These are phyloP conservation scores for Candida sphagnicola DNA, from an alignment of 805 yeast genomes.

Conservation along the genomic window DNA sequence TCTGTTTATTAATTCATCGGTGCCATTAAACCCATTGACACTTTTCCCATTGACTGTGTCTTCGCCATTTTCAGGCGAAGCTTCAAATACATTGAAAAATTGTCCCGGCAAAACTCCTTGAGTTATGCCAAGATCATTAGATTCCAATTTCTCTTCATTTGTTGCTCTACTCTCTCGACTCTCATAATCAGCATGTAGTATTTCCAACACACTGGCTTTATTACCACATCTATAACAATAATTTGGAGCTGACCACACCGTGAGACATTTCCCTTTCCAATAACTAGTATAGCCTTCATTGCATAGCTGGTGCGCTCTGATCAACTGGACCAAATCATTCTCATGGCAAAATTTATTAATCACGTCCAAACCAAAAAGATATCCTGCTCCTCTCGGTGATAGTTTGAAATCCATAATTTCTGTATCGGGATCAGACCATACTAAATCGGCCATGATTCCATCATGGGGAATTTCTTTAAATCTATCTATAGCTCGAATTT, in stretches of 20 bases:
- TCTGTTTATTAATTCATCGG: constrained; percentile 11
- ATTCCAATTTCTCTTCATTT: constrained; percentile 5
- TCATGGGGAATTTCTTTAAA: constrained; percentile 97
- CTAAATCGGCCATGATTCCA: constrained; percentile 98
- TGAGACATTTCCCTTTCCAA: constrained; percentile 85
- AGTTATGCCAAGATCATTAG: constrained; percentile 4
- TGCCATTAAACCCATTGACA: constrained; percentile 29
- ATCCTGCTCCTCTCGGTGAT: constrained; percentile 97
- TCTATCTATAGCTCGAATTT: constrained; percentile 83
- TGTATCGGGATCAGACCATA: constrained; percentile 98
- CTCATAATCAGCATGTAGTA: constrained; percentile 48
- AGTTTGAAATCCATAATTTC: constrained; percentile 75
- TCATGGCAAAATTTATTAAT: constrained; percentile 80
- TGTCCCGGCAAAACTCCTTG: constrained; percentile 46
- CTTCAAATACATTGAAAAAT: constrained; percentile 91
- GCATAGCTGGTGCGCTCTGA: constrained; percentile 94
- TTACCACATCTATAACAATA: constrained; percentile 97
- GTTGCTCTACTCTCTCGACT: constrained; percentile 10
- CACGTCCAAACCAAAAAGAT: constrained; percentile 88
- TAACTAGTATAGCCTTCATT: constrained; percentile 93
- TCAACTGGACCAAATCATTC: constrained; percentile 74
- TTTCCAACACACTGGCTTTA: constrained; percentile 93
- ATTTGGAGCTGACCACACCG: constrained; percentile 99
- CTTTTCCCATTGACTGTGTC: constrained; percentile 42
- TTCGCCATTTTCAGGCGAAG: constrained; percentile 88